A percentile compares a stretch with the other conserved stretches of the same genome.
Evolutionary conservation across 441 rosid species (phyloP).

Genomic region (Daphne laureola): DNA sequence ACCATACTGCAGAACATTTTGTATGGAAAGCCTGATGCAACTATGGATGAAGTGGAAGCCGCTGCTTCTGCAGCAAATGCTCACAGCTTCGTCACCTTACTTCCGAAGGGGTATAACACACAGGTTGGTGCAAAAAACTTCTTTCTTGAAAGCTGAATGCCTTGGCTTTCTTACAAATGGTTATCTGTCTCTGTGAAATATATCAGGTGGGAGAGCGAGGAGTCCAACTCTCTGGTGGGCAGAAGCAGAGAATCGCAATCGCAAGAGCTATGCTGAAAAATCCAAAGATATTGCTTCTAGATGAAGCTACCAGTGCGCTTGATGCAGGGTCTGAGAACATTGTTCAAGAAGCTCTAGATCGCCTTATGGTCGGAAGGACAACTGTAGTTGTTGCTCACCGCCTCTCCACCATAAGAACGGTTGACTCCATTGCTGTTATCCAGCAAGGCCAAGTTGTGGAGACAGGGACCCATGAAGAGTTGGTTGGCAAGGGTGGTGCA

Average conservation of each 20-base stretch:
- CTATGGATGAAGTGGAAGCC: slow-evolving; percentile 86
- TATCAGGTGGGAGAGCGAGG: slow-evolving; percentile 93
- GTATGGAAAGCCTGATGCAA: slow-evolving; percentile 85
- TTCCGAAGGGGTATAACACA: slow-evolving; percentile 88
- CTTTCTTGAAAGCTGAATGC: not conserved
- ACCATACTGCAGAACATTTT: slow-evolving; percentile 88
- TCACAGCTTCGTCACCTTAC: slow-evolving; percentile 81
- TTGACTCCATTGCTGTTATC: slow-evolving; percentile 85
- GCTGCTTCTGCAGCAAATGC: slow-evolving; percentile 90
- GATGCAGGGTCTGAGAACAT: slow-evolving; percentile 97
- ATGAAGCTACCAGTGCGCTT: slow-evolving; percentile 98
- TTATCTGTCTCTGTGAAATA: slow-evolving; percentile 7
- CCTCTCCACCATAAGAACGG: slow-evolving; percentile 89
- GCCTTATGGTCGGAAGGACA: slow-evolving; percentile 94
- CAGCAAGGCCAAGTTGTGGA: slow-evolving; percentile 98
- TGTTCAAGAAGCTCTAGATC: slow-evolving; percentile 96
- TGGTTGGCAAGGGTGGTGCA: slow-evolving; percentile 70
- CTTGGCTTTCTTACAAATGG: not conserved
- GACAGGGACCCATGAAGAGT: slow-evolving; percentile 89
- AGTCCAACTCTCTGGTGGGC: slow-evolving; percentile 94
- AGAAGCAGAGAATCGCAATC: slow-evolving; percentile 94
- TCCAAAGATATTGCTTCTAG: slow-evolving; percentile 89
- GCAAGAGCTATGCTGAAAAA: slow-evolving; percentile 97
- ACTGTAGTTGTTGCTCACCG: slow-evolving; percentile 97
- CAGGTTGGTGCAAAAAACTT: slow-evolving; percentile 41